Percentiles rank a stretch among this genome's conserved stretches.
These are phyloP conservation scores for Yamadazyma phyllophila DNA, from an alignment of 805 yeast genomes.

Conservation along the genomic window DNA sequence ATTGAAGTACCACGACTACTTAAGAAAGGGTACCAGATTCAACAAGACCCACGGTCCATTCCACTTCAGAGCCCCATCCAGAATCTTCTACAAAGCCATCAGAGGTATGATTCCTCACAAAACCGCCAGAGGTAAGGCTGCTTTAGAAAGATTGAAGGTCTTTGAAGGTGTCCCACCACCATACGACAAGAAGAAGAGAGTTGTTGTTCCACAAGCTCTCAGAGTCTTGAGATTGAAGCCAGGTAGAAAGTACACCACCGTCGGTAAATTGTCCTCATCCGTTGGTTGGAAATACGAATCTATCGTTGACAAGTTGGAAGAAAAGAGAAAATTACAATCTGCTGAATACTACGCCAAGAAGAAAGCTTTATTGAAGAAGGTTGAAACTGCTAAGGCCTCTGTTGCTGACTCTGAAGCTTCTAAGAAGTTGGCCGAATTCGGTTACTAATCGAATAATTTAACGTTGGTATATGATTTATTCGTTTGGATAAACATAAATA, in stretches of 20 bases:
- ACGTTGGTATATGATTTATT: conserved; percentile 11
- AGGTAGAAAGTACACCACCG: conserved; percentile 99
- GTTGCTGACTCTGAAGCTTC: conserved; percentile 90
- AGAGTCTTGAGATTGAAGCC: conserved; percentile 98
- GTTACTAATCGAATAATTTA: conserved; percentile 64
- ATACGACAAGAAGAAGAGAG: conserved; percentile 99
- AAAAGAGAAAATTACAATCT: conserved; percentile 98
- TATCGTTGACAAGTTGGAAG: conserved; percentile 95
- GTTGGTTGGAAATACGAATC: conserved; percentile 99
- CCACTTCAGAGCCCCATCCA: conserved; percentile 99
- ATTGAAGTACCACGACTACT: conserved; percentile 99
- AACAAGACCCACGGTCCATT: conserved; percentile 99
- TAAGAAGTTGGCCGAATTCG: conserved; percentile 91
- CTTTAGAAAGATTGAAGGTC: conserved; percentile 98
- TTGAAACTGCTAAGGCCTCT: conserved; percentile 79
- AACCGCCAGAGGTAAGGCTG: conserved; percentile 99
- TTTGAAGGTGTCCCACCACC: conserved; percentile 99
- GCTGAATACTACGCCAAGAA: conserved; percentile 99
- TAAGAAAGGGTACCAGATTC: conserved; percentile 98
- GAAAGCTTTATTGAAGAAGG: conserved; percentile 93
- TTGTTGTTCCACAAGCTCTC: conserved; percentile 99
- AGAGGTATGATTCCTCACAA: conserved; percentile 99
- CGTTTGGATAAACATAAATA: conserved; percentile 9
- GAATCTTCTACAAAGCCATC: conserved; percentile 99
- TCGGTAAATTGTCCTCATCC: conserved; percentile 92